Base-by-base conservation (phyloP, 208 protist genomes). In the Herpetomonas muscarum region DNA sequence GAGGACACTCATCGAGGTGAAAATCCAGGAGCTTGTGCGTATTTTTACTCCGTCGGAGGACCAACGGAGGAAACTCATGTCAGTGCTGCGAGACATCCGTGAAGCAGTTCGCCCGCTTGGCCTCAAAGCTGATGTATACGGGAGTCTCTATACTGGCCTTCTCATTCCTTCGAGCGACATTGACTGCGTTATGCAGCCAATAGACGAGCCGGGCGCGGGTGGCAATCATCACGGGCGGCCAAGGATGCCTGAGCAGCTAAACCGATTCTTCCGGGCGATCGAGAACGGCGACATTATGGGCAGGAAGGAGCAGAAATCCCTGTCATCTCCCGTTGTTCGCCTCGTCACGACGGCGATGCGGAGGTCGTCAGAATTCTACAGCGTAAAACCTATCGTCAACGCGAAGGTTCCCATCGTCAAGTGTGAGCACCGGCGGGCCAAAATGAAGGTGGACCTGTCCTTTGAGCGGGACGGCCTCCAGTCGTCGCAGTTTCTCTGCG, bases 381-480 rank as follows among this genome's bases (percentile, higher is more conserved):
- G 49, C 42, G 55, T 92, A 31, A 26, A 53, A 12, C 56, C 29
- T 13, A 91, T 94, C 48, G 58, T 67, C 1, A 68, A 87, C 28
- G 85, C 88, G 12, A 75, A 74, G 47, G 85, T 94, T 26, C 88
- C 88, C 9, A 90, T 94, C 48, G 76, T 94, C 21, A 94, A 94
- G 74, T 85, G 79, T 48, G 26, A 61, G 0, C 84, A 91, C 61
- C 63, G 67, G 30, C 9, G 46, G 24, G 46, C 55, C 21, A 45
- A 58, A n/a, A 56, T 74, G 10, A 65, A 79, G 28, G 72, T 94
- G 12, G 88, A 94, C 55, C 54, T 94, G 39, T 87, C 77, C 21
- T 94, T 94, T 31, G 58, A 81, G 51, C 29, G 68, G 22, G 74
- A 85, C 53, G 88, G 88, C 15, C 70, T 70, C 31, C 19, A 61